Base-by-base conservation (phyloP, 164 flowering plant genomes). In the Chimonanthus praecox region DNA sequence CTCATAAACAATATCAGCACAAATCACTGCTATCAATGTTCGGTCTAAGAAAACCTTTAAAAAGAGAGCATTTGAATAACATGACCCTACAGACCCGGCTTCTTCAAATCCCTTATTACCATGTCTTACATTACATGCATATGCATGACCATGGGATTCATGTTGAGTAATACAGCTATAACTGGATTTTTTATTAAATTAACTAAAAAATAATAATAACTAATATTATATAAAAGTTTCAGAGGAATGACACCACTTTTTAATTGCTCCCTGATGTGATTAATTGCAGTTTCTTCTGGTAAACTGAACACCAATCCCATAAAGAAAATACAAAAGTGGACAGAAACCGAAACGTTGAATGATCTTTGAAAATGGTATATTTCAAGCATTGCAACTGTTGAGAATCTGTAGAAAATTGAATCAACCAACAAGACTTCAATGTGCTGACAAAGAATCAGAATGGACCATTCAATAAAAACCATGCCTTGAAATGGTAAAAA, bases 401-500 rank as follows among this genome's bases (percentile, higher is more conserved):
- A 71, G 64, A 75, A 73, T 64, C 60, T 68, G 65, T 62, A 69
- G 47, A 76, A 77, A 77, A 68, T 3, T 48, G 69, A 82, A 77
- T 51, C 73, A 76, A 62, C 73, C 72, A 58, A 74, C 73, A 77
- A 72, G 70, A 72, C 73, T 71, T 69, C 71, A 71, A 79, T 16
- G 60, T 49, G 75, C 74, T 60, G 71, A 50, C 54, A 62, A 74
- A 69, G 70, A 68, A 71, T 71, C 62, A 70, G 72, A 73, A 71
- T 7, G 66, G 72, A 33, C 76, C 62, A 47, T 63, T 68, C 49
- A 48, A 58, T 33, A 61, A 64, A 77, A 73, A 68, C 72, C 81
- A 73, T 79, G 79, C 78, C 84, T 84, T 73, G 68, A 61, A 47
- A 47, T 73, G 78, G 67, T 67, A 65, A 70, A 71, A 70, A 68